phyloP scores from a whole-genome alignment of 1,284 basidiomycete species.

The Quambalaria eucalypti region DNA sequence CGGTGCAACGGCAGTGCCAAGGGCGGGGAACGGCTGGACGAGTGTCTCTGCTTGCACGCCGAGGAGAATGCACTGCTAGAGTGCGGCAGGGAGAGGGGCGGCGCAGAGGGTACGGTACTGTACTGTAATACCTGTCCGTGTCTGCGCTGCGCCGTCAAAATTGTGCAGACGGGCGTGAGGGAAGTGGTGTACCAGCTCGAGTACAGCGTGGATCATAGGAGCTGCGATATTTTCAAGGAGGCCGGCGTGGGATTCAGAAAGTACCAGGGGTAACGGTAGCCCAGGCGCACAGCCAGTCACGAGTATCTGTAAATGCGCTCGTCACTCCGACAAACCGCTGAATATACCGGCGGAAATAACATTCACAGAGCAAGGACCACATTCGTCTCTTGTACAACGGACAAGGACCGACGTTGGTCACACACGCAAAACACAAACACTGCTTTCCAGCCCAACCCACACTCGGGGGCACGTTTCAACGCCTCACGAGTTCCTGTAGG shows the following conservation, averaged over 20 bases:
- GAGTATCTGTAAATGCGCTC: too few relatives aligned
- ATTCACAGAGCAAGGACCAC: too few relatives aligned
- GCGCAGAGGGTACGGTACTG: conserved; percentile 58
- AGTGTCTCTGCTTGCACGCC: conserved; percentile 74
- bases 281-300: too few relatives aligned
- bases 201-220: conserved; percentile 58
- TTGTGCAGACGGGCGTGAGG: conserved; percentile 84
- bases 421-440: too few relatives aligned
- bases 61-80: conserved; percentile 96
- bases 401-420: too few relatives aligned
- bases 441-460: too few relatives aligned
- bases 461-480: neutral
- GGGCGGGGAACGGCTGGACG: neutral
- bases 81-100: conserved; percentile 63
- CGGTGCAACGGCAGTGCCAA: conserved; percentile 26
- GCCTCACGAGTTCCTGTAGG: neutral
- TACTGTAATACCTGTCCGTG: conserved; percentile 91
- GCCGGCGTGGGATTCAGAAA: conserved; percentile 47
- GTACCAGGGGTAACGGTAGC: conserved; percentile 1
- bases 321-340: too few relatives aligned
- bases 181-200: conserved; percentile 91
- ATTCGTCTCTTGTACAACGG: too few relatives aligned
- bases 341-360: too few relatives aligned
- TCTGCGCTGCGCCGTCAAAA: conserved; percentile 88
- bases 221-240: conserved; percentile 45